Percentiles rank a stretch among this genome's conserved stretches.
Conservation (phyloP, 2,329 filamentous ascomycete genomes). For the Verticillium zaregamsianum region DNA sequence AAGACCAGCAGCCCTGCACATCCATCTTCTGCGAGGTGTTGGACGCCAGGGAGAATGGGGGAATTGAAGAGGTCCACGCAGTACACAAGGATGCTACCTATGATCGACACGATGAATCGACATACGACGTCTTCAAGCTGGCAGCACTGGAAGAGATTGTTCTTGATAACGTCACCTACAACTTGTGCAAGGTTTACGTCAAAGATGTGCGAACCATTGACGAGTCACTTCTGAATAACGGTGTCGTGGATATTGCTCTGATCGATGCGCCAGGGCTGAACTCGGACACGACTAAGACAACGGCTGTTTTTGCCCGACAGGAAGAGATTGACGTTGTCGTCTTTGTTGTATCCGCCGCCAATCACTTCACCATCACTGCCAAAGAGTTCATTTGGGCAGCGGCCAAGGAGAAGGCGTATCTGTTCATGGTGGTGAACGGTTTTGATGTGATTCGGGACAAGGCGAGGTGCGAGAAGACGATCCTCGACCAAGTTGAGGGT, state of each 20-base stretch:
- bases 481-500: conserved; percentile 80
- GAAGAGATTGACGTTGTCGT: conserved; percentile 99
- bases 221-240: conserved; percentile 92
- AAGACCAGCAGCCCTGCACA: conserved; percentile 97
- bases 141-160: conserved; percentile 84
- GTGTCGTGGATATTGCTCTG: conserved; percentile 93
- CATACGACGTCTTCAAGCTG: conserved; percentile 82
- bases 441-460: conserved; percentile 94
- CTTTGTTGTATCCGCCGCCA: conserved; percentile 95
- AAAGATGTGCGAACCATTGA: conserved; percentile 86
- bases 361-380: conserved; percentile 96
- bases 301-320: conserved; percentile 92
- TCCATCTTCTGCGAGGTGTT: conserved; percentile 98
- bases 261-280: conserved; percentile 97
- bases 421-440: conserved; percentile 95
- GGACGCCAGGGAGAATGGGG: conserved; percentile 84
- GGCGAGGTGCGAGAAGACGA: conserved; percentile 84
- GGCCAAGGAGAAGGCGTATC: conserved; percentile 94
- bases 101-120: conserved; percentile 86
- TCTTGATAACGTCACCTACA: conserved; percentile 80
- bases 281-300: conserved; percentile 94
- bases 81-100: conserved; percentile 79
- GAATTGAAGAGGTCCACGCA: conserved; percentile 91
- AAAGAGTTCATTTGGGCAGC: conserved; percentile 97
- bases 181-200: conserved; percentile 95